Evolutionary conservation across 805 yeast species (phyloP), one percentile per base, ranked within the genome.

Genomic region (Maudiozyma saulgeensis): DNA sequence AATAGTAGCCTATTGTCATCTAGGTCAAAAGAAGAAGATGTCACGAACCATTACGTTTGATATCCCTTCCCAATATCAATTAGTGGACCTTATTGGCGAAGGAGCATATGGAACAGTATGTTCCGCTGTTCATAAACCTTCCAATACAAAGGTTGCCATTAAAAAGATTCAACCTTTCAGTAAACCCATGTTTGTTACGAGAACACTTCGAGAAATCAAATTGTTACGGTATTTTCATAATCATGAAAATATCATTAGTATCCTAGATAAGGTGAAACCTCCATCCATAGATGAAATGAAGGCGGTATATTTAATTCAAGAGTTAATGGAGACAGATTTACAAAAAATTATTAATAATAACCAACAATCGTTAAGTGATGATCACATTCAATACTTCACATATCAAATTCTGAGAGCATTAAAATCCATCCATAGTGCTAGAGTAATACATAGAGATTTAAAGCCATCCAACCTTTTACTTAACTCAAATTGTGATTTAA

Each of bases 101-200:
- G 95, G 95, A 1, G 89, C 93, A 0, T 86, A 86, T 56, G 93
- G 95, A 0, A 75, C 84, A 2, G 95, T 86, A 5, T 83, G 85
- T 44, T 74, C 80, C 4, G 93, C 89, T 0, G 63, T 73, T 11
- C 87, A 83, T 56, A 72, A 72, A 51, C 81, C 83, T 12, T 72
- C 85, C 1, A 74, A 77, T 18, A 73, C 77, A 1, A 71, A 72
- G 51, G 93, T 86, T 2, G 95, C 95, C 0, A 84, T 86, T 51
- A 86, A 86, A 64, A 84, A 81, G 61, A 80, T 86, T 7, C 79
- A 79, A 50, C 90, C 93, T 0, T 84, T 84, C 61, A 76, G 78
- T 46, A 77, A 79, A 58, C 74, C 79, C 1, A 68, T 84, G 60
- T 79, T 84, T 51, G 81, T 88, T 52, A 68, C 85, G 4, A 68